Conservation (phyloP, 495 filamentous ascomycete genomes). For the Aspergillus heteromorphus region DNA sequence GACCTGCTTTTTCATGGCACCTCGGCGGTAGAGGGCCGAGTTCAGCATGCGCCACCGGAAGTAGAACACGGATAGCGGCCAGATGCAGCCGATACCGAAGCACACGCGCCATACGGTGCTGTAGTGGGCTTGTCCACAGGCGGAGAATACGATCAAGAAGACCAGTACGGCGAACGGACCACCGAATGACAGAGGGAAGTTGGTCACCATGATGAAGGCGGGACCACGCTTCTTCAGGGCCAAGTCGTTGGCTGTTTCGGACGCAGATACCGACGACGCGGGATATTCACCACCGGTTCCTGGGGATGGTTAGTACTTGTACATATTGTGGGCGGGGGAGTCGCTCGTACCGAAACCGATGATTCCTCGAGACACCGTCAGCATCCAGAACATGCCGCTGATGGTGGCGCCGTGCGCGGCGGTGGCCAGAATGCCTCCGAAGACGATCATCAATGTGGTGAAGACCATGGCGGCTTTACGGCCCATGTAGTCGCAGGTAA, state of each 20-base stretch:
- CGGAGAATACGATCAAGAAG: constrained; percentile 1
- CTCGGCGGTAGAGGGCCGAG: constrained; percentile 1
- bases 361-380: background rate
- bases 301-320: background rate
- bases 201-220: constrained; percentile 2
- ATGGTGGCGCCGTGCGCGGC: background rate
- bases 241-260: background rate
- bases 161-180: background rate
- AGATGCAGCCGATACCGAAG: background rate
- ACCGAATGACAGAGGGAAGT: background rate
- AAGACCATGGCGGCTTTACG: background rate
- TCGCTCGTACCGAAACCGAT: background rate
- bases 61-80: background rate
- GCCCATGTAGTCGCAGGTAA: background rate
- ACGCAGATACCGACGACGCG: background rate
- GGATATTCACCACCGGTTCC: constrained; percentile 1
- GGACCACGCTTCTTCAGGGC: background rate
- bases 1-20: background rate
- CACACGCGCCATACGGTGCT: background rate
- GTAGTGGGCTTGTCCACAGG: background rate
- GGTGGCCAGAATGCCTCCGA: background rate
- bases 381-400: background rate
- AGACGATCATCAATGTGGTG: background rate
- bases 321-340: background rate
- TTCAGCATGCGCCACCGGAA: background rate